Evolutionary conservation across 2,329 filamentous ascomycete species (phyloP), one percentile per base, ranked within the genome.

Genomic region (Karstenula rhodostoma): DNA sequence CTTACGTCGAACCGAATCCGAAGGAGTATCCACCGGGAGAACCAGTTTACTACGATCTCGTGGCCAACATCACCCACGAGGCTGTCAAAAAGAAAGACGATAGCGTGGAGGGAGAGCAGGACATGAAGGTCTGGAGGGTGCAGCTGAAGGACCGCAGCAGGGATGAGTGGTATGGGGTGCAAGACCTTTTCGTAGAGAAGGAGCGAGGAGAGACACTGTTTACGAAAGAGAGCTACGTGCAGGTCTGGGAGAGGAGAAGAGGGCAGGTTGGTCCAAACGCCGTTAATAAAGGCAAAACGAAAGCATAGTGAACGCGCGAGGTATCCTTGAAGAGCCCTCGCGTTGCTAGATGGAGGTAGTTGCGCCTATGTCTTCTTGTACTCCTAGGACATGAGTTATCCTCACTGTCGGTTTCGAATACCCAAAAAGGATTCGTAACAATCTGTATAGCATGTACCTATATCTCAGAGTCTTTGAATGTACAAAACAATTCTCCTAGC

Each of bases 121-220:
- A 97, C 80, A 91, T 92, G 80, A 96, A 96, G 77, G 92, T 93
- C 13, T 99, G 95, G 94, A 93, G 96, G 76, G 93, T 93, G 23
- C 95, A 99, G 81, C 80, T 99, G 53, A 85, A 89, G 70, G 92
- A 97, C 74, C 90, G 92, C 73, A 90, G 88, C 25, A 85, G 90
- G 23, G 90, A 91, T 35, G 91, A 96, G 76, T 99, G 95, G 95
- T 87, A 96, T 56, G 91, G 96, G 60, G 90, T 94, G 58, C 95
- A 99, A 81, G 95, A 99, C 81, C 77, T 99, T 67, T 97, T 90
- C 75, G 94, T 99, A 7, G 92, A 97, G 75, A 89, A 90, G 78
- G 91, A 95, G 22, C 90, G 94, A 78, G 91, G 87, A 64, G 94
- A 99, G 82, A 86, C 96, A 69, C 77, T 99, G 66, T 96, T 97